Base-by-base conservation (phyloP, 2,329 filamentous ascomycete genomes). In the Penicillium sp. region DNA sequence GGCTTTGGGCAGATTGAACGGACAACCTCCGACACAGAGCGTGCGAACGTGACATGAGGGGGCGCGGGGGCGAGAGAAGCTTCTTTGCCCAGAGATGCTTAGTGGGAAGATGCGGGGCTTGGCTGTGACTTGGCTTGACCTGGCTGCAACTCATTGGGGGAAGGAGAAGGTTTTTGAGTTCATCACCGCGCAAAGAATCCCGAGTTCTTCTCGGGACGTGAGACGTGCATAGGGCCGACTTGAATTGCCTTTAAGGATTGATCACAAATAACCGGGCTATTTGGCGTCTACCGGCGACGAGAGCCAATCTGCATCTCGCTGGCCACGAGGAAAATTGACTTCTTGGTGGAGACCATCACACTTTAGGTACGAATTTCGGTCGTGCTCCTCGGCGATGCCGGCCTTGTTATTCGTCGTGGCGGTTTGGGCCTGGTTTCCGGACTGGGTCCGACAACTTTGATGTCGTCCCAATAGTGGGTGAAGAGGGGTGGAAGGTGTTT, bases 301-400 rank as follows among this genome's bases (percentile, higher is more conserved):
- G 37, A 54, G 49, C 55, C 59, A 58, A 58, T 58, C 46, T 53
- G 52, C 33, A 51, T 52, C 28, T 16, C 13, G 28, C 30, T 25
- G 22, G 30, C 30, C 49, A 52, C 49, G 35, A 52, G 30, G 30
- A 10, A 52, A 52, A 48, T 48, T 48, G 37, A 54, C 37, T 28
- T 13, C 10, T 19, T 19, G 19, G 37, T 22, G 37, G 46, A 26
- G 46, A 25, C 25, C 4, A 13, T 25, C 28, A n/a, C 22, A 51
- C 48, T 51, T 19, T 22, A 28, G 3, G 48, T 35, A 51, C 46
- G 48, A 22, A 35, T 35, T 0, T 35, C 28, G 48, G 28, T 11
- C 28, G 19, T 48, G 45, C 16, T 48, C 16, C 5, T 25, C 30
- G 28, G 11, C 48, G 30, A 51, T 10, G 48, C 48, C 48, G 48